Percentiles rank a stretch among this genome's conserved stretches.
These are phyloP conservation scores for Xylaria grammica DNA, from an alignment of 495 filamentous ascomycete species.

Conservation along the genomic window DNA sequence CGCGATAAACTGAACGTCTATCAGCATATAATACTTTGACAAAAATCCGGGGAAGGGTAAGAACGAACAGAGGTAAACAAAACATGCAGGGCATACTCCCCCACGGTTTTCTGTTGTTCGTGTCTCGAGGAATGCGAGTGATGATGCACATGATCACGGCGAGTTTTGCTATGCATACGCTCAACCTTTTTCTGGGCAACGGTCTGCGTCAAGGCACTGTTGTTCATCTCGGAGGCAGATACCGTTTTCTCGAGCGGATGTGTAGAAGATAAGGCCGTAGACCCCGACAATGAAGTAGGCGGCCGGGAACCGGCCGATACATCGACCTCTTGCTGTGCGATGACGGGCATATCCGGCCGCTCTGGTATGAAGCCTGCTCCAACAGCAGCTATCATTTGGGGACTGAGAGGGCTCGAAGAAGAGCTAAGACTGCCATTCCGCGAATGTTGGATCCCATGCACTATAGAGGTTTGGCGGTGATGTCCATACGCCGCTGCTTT, in stretches of 20 bases:
- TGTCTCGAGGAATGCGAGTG: constrained; percentile 83
- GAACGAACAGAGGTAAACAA: constrained; percentile 83
- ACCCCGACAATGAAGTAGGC: constrained; percentile 49
- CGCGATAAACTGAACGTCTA: constrained; percentile 61
- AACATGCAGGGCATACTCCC: constrained; percentile 95
- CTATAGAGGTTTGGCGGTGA: constrained; percentile 91
- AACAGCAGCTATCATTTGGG: constrained; percentile 78
- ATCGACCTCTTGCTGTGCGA: constrained; percentile 50
- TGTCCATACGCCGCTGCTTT: constrained; percentile 73
- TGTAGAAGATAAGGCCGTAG: constrained; percentile 41
- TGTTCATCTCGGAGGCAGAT: constrained; percentile 35
- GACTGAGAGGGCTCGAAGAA: constrained; percentile 78
- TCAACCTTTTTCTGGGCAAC: constrained; percentile 58
- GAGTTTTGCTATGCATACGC: constrained; percentile 67
- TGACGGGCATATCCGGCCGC: constrained; percentile 46
- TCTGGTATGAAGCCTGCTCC: constrained; percentile 53
- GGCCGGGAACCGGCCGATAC: constrained; percentile 41
- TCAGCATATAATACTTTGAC: constrained; percentile 30
- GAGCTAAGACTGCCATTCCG: constrained; percentile 75
- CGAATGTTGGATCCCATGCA: constrained; percentile 91
- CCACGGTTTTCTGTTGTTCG: constrained; percentile 80
- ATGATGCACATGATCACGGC: constrained; percentile 75
- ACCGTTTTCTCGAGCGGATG: constrained; percentile 42
- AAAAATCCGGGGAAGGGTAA: constrained; percentile 5
- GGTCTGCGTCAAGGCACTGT: constrained; percentile 19